Base-by-base conservation (phyloP, 768 basidiomycete genomes). In the Leucosporidium creatinivorum region DNA sequence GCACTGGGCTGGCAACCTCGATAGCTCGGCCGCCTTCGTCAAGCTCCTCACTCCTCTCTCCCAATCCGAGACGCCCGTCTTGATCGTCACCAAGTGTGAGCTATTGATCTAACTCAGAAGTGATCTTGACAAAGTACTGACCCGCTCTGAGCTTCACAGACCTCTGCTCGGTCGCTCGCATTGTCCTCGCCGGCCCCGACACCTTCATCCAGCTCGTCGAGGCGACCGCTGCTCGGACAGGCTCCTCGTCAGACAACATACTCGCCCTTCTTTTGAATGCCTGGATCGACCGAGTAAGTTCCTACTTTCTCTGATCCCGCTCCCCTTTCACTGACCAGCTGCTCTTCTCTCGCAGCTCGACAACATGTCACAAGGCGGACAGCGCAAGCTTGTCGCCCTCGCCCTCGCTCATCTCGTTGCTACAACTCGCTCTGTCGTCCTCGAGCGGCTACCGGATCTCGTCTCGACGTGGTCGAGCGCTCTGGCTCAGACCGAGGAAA, bases 401-500 rank as follows among this genome's bases (percentile, higher is more conserved):
- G 90, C 88, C 2, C 84, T 89, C 54, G 89, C 89, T 3, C 80
- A 83, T 54, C 82, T 93, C 4, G 85, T 89, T 47, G 84, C 89
- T 0, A 90, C 89, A 0, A 89, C 85, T 18, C 83, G 85, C 26
- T 82, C 82, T 0, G 87, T 89, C 73, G 85, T 91, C 17, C 83
- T 94, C 15, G 81, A 83, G 36, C 83, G 88, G 25, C 79, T 94
- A 30, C 82, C 85, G 4, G 91, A 93, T 73, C 84, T 91, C 30
- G 89, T 89, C 77, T 88, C 89, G 74, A 78, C 92, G 33, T 94
- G 91, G 91, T 79, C 88, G 49, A 91, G 93, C 69, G 91, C 93
- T 8, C 86, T 93, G 62, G 88, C 87, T 19, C 91, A 93, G 76
- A 82, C 93, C 60, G 88, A 86, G 74, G 92, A 93, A 77, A 85